A percentile compares a stretch with the other conserved stretches of the same genome.
Evolutionary conservation across 2,329 filamentous ascomycete species (phyloP).

Genomic region (Coleophoma crateriformis): DNA sequence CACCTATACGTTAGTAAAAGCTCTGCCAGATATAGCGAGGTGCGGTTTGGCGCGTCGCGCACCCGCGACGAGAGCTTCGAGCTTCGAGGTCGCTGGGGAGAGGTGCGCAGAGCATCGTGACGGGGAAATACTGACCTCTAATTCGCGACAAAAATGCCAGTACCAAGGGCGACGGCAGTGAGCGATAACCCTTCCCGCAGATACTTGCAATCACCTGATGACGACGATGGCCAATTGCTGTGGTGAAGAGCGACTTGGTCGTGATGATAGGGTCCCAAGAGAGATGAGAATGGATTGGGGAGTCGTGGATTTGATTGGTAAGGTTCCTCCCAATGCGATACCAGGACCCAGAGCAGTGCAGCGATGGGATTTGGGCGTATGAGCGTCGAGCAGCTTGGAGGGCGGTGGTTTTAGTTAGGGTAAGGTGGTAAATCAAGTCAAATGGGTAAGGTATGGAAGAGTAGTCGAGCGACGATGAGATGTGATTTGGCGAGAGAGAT

Average conservation of each 20-base stretch:
- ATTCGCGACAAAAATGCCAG: constrained; percentile 14
- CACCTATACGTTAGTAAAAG: not conserved
- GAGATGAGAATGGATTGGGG: constrained; percentile 9
- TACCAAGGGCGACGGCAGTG: not conserved
- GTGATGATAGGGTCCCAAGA: constrained; percentile 21
- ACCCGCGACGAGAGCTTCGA: constrained; percentile 7
- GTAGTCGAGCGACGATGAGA: too few species aligned
- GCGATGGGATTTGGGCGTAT: not conserved
- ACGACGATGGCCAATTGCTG: constrained; percentile 21
- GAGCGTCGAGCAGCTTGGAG: not conserved
- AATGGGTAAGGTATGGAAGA: too few species aligned
- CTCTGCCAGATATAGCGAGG: not conserved
- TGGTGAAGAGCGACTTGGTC: constrained; percentile 18
- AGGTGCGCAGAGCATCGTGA: not conserved
- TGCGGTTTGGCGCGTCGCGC: constrained; percentile 13
- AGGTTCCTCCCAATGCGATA: constrained; percentile 13
- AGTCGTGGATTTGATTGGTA: constrained; percentile 17
- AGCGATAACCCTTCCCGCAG: constrained; percentile 25
- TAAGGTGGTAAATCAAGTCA: not conserved
- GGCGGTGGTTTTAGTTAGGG: not conserved
- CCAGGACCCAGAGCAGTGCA: not conserved
- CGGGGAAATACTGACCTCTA: constrained; percentile 19
- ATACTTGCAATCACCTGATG: constrained; percentile 21
- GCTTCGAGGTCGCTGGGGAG: constrained; percentile 11
- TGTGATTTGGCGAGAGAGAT: not conserved